Conservation (phyloP, 2,329 filamentous ascomycete genomes). For the Xylaria sp. region DNA sequence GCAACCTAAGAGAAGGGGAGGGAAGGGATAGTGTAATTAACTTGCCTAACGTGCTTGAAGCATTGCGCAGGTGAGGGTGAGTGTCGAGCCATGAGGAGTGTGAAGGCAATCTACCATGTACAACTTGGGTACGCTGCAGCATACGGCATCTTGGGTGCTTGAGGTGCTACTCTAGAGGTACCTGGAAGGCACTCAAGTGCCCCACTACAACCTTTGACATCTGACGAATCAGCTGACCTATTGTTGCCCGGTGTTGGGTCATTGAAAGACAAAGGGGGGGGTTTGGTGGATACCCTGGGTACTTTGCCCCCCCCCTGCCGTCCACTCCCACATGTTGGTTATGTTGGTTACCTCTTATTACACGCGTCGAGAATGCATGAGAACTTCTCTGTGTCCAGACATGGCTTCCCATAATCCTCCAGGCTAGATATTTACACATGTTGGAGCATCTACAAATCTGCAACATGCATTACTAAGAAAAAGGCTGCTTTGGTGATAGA, state of each 20-base stretch:
- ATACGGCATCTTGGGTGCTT: conserved; percentile 6
- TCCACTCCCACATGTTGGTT: conserved; percentile 13
- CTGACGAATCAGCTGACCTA: conserved; percentile 39
- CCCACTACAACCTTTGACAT: conserved; percentile 31
- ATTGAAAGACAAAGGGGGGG: conserved; percentile 25
- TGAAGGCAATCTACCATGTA: not conserved
- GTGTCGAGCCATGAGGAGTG: too few relatives aligned
- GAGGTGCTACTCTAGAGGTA: not conserved
- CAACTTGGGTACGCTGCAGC: conserved; percentile 4
- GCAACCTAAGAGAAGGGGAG: conserved; percentile 17
- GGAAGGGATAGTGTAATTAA: conserved; percentile 6
- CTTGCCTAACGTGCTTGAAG: conserved; percentile 3
- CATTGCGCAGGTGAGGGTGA: not conserved
- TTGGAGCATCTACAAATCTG: not conserved
- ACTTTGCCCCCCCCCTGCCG: not conserved
- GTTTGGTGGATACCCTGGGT: conserved; percentile 7
- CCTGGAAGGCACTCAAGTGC: conserved; percentile 13
- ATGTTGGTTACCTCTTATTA: conserved; percentile 16
- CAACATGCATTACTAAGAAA: not conserved
- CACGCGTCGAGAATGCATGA: conserved; percentile 27
- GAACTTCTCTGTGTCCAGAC: not conserved
- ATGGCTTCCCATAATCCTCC: not conserved
- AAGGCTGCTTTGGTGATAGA: not conserved
- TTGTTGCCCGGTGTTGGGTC: conserved; percentile 27
- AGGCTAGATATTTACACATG: not conserved